Conservation (phyloP, 2,329 filamentous ascomycete species). For the Ceratocystis eucalypticola region DNA sequence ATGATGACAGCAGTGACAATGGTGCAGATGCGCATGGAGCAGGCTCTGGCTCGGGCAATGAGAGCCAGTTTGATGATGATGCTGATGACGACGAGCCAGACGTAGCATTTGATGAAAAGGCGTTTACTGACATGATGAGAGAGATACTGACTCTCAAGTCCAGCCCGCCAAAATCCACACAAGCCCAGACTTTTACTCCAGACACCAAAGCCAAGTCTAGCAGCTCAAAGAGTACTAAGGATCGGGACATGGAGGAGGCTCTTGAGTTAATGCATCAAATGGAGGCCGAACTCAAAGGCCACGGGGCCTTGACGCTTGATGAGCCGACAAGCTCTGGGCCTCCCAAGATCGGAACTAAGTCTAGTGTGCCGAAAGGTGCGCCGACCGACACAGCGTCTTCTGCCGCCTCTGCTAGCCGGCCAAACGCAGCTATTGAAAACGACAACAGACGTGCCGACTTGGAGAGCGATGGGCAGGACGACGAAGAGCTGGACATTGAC, state of each 20-base stretch:
- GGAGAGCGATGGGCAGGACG: slow-evolving; percentile 33
- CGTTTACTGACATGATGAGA: slow-evolving; percentile 77
- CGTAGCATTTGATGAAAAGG: slow-evolving; percentile 68
- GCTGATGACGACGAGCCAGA: slow-evolving; percentile 63
- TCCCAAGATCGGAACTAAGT: neutral
- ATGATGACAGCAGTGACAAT: slow-evolving; percentile 26
- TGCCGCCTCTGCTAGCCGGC: neutral
- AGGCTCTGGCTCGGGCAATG: neutral
- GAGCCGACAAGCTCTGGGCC: slow-evolving; percentile 25
- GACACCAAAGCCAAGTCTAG: neutral
- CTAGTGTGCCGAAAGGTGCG: neutral
- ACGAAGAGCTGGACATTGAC: slow-evolving; percentile 60
- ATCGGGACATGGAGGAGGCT: slow-evolving; percentile 47
- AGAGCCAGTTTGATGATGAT: slow-evolving; percentile 53
- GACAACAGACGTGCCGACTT: slow-evolving; percentile 18
- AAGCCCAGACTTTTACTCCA: neutral
- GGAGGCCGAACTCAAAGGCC: slow-evolving; percentile 56
- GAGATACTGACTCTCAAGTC: slow-evolving; percentile 67
- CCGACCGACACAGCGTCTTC: neutral
- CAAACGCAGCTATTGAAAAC: neutral
- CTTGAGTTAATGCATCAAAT: slow-evolving; percentile 52
- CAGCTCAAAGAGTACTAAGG: slow-evolving; percentile 23
- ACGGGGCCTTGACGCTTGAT: slow-evolving; percentile 50
- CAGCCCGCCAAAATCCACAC: slow-evolving; percentile 4
- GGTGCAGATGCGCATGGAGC: slow-evolving; percentile 27